Percentiles rank a stretch among this genome's conserved stretches.
Conservation (phyloP, 225 moss, liverwort and hornwort genomes). For the Polytrichum formosum region DNA sequence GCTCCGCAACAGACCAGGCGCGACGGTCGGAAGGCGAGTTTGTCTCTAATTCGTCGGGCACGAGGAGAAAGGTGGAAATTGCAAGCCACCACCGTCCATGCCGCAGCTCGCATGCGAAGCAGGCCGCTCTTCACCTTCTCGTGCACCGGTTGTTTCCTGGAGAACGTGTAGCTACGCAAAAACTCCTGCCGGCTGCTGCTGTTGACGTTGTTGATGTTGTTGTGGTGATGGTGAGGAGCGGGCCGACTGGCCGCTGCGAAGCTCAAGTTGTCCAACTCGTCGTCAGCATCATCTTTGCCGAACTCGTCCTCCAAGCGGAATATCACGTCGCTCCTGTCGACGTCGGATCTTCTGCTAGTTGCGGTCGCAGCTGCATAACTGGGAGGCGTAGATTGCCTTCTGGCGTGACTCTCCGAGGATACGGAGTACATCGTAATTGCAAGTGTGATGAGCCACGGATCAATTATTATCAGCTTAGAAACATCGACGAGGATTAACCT, state of each 20-base stretch:
- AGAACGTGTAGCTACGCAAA: conserved; percentile 56
- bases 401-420: too few relatives aligned
- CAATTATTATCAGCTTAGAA: too few relatives aligned
- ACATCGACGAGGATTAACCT: too few relatives aligned
- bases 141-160: conserved; percentile 26
- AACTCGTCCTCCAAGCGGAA: conserved; percentile 42
- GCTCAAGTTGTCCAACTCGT: conserved; percentile 9
- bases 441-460: too few relatives aligned
- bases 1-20: conserved; percentile 3
- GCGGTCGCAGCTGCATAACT: neutral
- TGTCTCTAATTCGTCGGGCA: conserved; percentile 29
- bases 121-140: conserved; percentile 31
- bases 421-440: too few relatives aligned
- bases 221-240: neutral
- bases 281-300: conserved; percentile 27
- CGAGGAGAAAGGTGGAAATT: conserved; percentile 22
- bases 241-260: conserved; percentile 2
- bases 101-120: conserved; percentile 32
- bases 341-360: conserved; percentile 33
- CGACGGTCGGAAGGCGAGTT: conserved; percentile 14
- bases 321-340: conserved; percentile 20
- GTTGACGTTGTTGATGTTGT: conserved; percentile 1
- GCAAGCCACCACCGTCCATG: conserved; percentile 39
- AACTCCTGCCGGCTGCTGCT: conserved; percentile 41
- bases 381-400: too few relatives aligned